phyloP scores from a whole-genome alignment of 2,329 filamentous ascomycete genomes.

The Colletotrichum chlorophyti region DNA sequence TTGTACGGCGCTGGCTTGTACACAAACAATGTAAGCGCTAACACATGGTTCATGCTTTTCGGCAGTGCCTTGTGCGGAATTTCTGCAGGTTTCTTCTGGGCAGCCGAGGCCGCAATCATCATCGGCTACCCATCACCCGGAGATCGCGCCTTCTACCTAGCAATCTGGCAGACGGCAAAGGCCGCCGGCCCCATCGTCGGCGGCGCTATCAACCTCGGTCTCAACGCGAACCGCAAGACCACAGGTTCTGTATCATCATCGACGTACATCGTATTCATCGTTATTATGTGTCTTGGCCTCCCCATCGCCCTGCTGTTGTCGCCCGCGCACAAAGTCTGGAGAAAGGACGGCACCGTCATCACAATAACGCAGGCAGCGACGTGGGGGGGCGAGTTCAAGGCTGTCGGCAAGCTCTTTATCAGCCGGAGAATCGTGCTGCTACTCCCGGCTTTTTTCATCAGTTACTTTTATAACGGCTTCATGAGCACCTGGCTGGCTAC shows the following conservation, averaged over 20 bases:
- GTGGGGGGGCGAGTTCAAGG: constrained; percentile 8
- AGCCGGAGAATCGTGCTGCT: constrained; percentile 8
- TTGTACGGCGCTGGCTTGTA: constrained; percentile 11
- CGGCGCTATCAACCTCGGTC: constrained; percentile 70
- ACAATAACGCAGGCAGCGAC: constrained; percentile 31
- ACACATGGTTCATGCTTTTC: constrained; percentile 68
- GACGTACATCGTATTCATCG: constrained; percentile 72
- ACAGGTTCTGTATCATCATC: constrained; percentile 69
- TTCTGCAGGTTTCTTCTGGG: constrained; percentile 44
- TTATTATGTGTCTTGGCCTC: constrained; percentile 66
- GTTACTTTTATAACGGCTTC: constrained; percentile 15
- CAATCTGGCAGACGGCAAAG: constrained; percentile 11
- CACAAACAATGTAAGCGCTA: constrained; percentile 32
- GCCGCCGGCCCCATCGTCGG: constrained; percentile 53
- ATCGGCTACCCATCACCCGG: constrained; percentile 61
- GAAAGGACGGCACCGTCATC: constrained; percentile 66
- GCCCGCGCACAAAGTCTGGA: constrained; percentile 62
- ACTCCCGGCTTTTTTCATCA: constrained; percentile 11
- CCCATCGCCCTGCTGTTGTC: constrained; percentile 67
- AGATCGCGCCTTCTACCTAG: constrained; percentile 13
- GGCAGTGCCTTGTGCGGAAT: constrained; percentile 60
- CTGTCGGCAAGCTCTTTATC: neutral
- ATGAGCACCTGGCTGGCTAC: constrained; percentile 18
- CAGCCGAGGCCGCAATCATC: constrained; percentile 43
- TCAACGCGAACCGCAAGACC: constrained; percentile 61